Base-by-base conservation (phyloP, 805 yeast species). In the Starmerella ratchasimensis region DNA sequence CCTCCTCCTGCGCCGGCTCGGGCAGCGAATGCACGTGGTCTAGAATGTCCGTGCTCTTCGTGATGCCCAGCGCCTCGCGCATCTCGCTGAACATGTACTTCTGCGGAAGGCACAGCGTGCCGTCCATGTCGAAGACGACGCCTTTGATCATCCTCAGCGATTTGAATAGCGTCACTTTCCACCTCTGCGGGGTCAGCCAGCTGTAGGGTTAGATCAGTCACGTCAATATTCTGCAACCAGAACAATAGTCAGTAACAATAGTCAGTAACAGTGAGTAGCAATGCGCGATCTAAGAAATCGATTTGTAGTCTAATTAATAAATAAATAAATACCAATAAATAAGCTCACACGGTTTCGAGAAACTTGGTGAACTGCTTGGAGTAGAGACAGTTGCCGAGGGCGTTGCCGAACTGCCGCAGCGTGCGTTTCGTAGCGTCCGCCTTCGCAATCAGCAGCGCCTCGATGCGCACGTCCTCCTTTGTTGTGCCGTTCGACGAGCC, bases 381-480 rank as follows among this genome's bases (percentile, higher is more conserved):
- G 41, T 61, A 59, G 2, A 63, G 45, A 35, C 67, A 62, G 44
- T 58, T 58, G 0, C 88, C 88, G 41, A 79, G 58, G 0, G 80
- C 75, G 47, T 76, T 72, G 27, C 93, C 94, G 52, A 83, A 81
- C 45, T 78, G 75, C 44, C 93, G 63, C 37, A 86, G 62, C 11
- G 88, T 76, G 34, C 90, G 64, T 57, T 83, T 84, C 40, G 79
- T 58, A 0, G 80, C 95, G n/a, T 34, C 41, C 4, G 36, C 3
- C 55, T 80, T 69, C 0, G 94, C 90, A 50, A 80, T 90, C 50
- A 82, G 80, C 54, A 74, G 76, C 39, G 93, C 79, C 53, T 80
- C 83, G 37, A 74, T 82, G 54, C 70, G 77, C 0, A 93, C 88
- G 60, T 71, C 70, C 2, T 78, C 77, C 53, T 72, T 76, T 15